Evolutionary conservation across 257 asterid species (phyloP).

Genomic region (Solanum pimpinellifolium): DNA sequence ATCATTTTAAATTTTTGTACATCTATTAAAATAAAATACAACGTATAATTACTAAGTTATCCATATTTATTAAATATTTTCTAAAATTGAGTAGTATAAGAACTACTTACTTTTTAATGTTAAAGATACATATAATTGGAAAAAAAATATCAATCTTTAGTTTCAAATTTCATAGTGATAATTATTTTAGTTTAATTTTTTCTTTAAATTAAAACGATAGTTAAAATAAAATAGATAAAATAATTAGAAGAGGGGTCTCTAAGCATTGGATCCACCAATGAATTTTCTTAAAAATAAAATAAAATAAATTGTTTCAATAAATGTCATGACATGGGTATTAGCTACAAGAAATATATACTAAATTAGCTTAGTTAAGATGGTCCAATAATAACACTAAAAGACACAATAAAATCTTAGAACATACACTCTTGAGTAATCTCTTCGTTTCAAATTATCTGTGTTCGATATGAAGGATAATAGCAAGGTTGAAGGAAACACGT

Average conservation of each 20-base stretch:
- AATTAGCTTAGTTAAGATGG: not conserved
- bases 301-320: not conserved
- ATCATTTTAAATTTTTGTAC: too few species aligned
- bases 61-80: not conserved
- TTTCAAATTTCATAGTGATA: not conserved
- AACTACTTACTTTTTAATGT: not conserved
- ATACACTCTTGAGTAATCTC: not conserved
- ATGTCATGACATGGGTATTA: not conserved
- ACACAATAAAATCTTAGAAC: not conserved
- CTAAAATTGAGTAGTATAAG: not conserved
- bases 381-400: not conserved
- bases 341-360: not conserved
- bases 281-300: not conserved
- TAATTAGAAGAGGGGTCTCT: not conserved
- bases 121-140: not conserved
- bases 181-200: not conserved
- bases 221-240: not conserved
- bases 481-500: fast-evolving
- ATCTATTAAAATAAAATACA: not conserved
- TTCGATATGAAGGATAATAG: too few species aligned
- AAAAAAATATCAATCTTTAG: not conserved
- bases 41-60: not conserved
- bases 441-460: not conserved
- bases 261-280: not conserved
- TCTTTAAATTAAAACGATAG: not conserved